phyloP scores from a whole-genome alignment of 2,329 filamentous ascomycete species.

The Hawksworthiomyces lignivorus region DNA sequence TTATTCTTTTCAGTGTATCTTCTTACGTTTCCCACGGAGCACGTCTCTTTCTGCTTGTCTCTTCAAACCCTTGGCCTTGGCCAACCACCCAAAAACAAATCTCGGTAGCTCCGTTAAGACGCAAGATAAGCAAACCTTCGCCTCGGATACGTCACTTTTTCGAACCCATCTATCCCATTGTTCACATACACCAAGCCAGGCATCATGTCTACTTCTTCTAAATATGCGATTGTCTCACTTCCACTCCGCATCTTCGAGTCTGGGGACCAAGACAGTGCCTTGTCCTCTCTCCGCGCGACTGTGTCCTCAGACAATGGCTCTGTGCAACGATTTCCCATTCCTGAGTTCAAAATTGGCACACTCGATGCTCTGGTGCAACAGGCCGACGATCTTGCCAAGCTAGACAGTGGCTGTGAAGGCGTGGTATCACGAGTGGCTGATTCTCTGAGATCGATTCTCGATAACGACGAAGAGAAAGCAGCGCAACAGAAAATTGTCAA shows the following conservation, averaged over 20 bases:
- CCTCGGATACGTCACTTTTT: too few species aligned
- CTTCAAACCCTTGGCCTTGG: too few species aligned
- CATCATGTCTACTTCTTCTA: slow-evolving; percentile 40
- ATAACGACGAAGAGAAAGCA: slow-evolving; percentile 75
- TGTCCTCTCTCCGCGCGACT: slow-evolving; percentile 65
- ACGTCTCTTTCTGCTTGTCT: too few species aligned
- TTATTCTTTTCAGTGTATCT: too few species aligned
- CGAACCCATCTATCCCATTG: too few species aligned
- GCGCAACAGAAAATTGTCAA: slow-evolving; percentile 88
- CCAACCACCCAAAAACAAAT: too few species aligned
- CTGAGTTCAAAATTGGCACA: slow-evolving; percentile 96
- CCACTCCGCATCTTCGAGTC: slow-evolving; percentile 81
- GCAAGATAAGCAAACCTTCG: too few species aligned
- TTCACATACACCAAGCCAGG: too few species aligned
- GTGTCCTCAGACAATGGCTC: slow-evolving; percentile 68
- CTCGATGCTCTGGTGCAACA: slow-evolving; percentile 92
- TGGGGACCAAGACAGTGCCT: slow-evolving; percentile 70
- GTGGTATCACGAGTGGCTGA: slow-evolving; percentile 86
- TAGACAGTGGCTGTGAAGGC: slow-evolving; percentile 68
- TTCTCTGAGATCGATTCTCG: slow-evolving; percentile 72
- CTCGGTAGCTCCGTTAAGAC: too few species aligned
- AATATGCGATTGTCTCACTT: slow-evolving; percentile 84
- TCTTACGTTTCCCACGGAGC: too few species aligned
- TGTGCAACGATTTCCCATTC: slow-evolving; percentile 71
- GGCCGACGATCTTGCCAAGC: slow-evolving; percentile 87